Evolutionary conservation across 257 asterid species (phyloP), one percentile per base, ranked within the genome.

Genomic region (Lavandula angustifolia): DNA sequence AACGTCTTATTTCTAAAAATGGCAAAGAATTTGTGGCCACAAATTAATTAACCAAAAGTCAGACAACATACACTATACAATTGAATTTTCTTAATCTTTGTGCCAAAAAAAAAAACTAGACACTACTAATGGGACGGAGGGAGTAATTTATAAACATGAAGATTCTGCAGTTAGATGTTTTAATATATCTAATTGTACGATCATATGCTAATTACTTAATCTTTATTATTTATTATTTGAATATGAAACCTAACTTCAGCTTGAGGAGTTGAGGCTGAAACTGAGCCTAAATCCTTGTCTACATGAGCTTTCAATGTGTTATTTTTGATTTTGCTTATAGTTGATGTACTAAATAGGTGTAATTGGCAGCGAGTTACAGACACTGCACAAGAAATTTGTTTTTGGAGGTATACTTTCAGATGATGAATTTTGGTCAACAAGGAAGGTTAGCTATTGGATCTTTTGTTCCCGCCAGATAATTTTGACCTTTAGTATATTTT

Each of bases 391-490:
- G 87, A 85, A 90, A 72, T 77, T 94, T 67, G 97, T 94, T 58
- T 83, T 76, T 73, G 94, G 84, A 71, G 87, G 92, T 66, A 79
- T 78, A 68, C 80, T 94, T 71, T 80, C 95, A 14, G 99, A 94
- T 73, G 95, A 86, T 68, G 99, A 94, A 75, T 94, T 94, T 80
- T 94, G 99, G 99, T 95, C 99, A 1, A 77, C 96, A 11, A 80
- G 96, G 77, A 90, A 94, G 99, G 99, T 87, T 67, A 74, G 94
- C 71, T 50, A 61, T 67, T 77, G 67, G 71, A 34, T 54, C 41
- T 42, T 58, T 48, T 48, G 56, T 65, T 64, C 60, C 49, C 7
- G 34, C 27, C 27, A 42, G 27, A 51, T 17, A 27, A 17, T 54
- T 13, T 53, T 62, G 34, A 54, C 62, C 18, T 51, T 46, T 60